Conservation (phyloP, 441 rosid species). For the Raphanus hybrid region DNA sequence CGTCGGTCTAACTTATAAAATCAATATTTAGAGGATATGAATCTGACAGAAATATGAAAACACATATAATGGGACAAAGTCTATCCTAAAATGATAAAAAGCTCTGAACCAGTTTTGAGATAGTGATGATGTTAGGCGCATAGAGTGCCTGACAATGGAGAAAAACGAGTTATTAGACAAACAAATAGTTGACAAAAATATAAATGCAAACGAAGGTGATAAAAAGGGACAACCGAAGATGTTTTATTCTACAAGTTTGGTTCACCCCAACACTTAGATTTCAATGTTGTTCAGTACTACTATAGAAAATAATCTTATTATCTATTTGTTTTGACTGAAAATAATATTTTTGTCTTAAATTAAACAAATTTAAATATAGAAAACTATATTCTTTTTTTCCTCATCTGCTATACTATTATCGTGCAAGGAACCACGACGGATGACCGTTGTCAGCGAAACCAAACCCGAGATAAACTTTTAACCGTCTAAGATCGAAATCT, state of each 20-base stretch:
- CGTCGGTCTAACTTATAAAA: conserved; percentile 28
- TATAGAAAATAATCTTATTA: neutral
- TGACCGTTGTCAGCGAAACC: too few species aligned
- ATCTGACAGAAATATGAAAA: conserved; percentile 19
- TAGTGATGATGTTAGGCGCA: conserved; percentile 42
- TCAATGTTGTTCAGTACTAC: conserved; percentile 2
- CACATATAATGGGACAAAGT: conserved; percentile 37
- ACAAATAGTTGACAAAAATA: conserved; percentile 30
- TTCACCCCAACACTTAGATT: conserved; percentile 10
- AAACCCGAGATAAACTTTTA: too few species aligned
- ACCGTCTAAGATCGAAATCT: too few species aligned
- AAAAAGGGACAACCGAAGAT: conserved; percentile 27
- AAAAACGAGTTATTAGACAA: conserved; percentile 38
- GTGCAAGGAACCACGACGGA: too few species aligned
- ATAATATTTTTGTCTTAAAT: neutral
- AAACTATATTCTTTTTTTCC: neutral
- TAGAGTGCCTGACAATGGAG: conserved; percentile 33
- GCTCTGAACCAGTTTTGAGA: conserved; percentile 21
- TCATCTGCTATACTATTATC: too few species aligned
- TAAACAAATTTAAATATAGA: neutral
- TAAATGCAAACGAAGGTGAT: conserved; percentile 16
- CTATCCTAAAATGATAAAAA: conserved; percentile 36
- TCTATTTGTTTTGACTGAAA: neutral
- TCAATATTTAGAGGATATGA: conserved; percentile 19
- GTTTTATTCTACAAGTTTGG: conserved; percentile 33